Evolutionary conservation across 2,329 filamentous ascomycete genomes (phyloP).

Genomic region (Alternaria arborescens): DNA sequence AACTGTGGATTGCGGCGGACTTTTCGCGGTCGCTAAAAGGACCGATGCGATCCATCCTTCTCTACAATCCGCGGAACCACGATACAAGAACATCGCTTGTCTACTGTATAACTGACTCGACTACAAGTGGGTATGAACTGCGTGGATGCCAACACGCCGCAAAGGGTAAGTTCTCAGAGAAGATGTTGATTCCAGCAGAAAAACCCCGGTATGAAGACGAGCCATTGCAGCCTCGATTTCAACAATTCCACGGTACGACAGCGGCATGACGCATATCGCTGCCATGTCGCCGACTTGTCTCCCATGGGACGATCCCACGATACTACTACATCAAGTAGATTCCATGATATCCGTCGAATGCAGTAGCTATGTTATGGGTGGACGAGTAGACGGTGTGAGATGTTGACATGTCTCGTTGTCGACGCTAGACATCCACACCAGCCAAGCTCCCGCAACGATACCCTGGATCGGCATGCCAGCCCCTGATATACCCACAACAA

Average conservation of each 20-base stretch:
- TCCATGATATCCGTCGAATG: conserved; percentile 7
- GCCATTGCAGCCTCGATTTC: conserved; percentile 12
- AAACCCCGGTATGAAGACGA: conserved; percentile 10
- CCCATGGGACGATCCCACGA: conserved; percentile 5
- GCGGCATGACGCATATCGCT: conserved; percentile 14
- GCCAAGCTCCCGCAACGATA: conserved; percentile 6
- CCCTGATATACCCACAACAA: background rate
- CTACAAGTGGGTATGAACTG: background rate
- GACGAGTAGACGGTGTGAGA: conserved; percentile 5
- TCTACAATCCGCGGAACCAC: conserved; percentile 6
- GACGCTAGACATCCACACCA: conserved; percentile 10
- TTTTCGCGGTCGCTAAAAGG: conserved; percentile 21
- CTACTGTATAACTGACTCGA: conserved; percentile 10
- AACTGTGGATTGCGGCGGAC: conserved; percentile 20
- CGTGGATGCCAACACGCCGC: background rate
- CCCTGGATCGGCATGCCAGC: conserved; percentile 12
- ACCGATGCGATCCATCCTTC: conserved; percentile 12
- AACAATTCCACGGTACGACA: conserved; percentile 16
- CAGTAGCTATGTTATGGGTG: conserved; percentile 11
- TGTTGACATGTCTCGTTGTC: conserved; percentile 12
- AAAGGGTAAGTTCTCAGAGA: conserved; percentile 1
- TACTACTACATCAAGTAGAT: conserved; percentile 10
- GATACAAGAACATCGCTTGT: conserved; percentile 4
- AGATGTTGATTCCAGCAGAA: conserved; percentile 9
- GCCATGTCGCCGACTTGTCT: conserved; percentile 9